Evolutionary conservation across 2,329 filamentous ascomycete genomes (phyloP), one percentile per base, ranked within the genome.

Genomic region (Fusarium sp.): DNA sequence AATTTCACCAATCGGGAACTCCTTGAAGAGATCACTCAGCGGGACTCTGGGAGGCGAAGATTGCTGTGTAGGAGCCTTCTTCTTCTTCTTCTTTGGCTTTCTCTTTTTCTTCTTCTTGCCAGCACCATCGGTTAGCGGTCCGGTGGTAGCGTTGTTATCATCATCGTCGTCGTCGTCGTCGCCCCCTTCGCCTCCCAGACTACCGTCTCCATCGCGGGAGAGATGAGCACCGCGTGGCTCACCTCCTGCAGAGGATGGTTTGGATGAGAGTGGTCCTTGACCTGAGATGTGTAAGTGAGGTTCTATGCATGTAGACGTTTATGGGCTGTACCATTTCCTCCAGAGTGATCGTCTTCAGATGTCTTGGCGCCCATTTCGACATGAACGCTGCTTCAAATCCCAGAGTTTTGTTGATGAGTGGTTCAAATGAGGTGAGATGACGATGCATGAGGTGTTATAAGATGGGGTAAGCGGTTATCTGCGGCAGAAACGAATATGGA

Each of bases 151-250:
- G 26, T 76, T 74, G 54, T 74, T 75, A 46, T 76, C 76, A 52
- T 78, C 81, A 52, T 78, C 81, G 17, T 68, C 65, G 2, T 68
- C 78, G 41, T 76, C 78, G 49, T 78, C 78, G 33, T 73, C 78
- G 57, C 67, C 76, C 32, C 76, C 81, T 35, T 76, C 63, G 18
- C 69, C 74, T 23, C 81, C 83, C 49, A 84, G 60, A 49, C 72
- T 81, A 7, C 81, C 80, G 56, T 85, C 84, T 11, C 83, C 83
- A 61, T 85, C 83, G 44, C 80, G 78, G 64, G 80, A 78, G 42
- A 81, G 69, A 63, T 85, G 82, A 9, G 71, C 71, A 37, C 83
- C 83, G 11, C 81, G 81, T 41, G 82, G 81, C 64, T 84, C 81
- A 50, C 83, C 84, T 44, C 83, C 82, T 53, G 70, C 62, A 56